phyloP scores from a whole-genome alignment of 2,329 filamentous ascomycete genomes.

The Chrysosphaeria jannelii region DNA sequence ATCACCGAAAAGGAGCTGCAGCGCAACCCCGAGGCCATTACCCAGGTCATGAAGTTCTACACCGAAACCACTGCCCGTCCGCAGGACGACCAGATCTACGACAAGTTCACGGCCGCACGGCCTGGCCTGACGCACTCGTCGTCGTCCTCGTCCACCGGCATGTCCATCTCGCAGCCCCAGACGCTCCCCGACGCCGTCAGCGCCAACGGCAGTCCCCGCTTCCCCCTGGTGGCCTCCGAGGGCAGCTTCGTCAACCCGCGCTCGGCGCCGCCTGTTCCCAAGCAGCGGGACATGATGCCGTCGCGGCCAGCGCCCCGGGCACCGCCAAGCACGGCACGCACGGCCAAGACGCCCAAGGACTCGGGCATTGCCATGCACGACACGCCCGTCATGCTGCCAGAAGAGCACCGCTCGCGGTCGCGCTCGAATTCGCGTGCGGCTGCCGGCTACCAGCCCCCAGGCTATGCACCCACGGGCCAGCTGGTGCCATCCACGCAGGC shows the following conservation, averaged over 20 bases:
- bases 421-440: conserved; percentile 36
- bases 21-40: conserved; percentile 82
- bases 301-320: conserved; percentile 66
- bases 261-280: conserved; percentile 40
- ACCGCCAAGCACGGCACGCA: conserved; percentile 32
- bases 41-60: conserved; percentile 89
- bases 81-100: conserved; percentile 65
- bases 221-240: conserved; percentile 58
- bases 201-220: conserved; percentile 58
- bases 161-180: conserved; percentile 5
- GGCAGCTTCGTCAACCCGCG: conserved; percentile 94
- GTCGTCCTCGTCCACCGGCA: conserved; percentile 14
- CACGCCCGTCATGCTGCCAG: conserved; percentile 29
- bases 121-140: conserved; percentile 15
- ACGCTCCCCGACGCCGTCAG: conserved; percentile 27
- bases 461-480: too few species aligned
- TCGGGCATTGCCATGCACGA: conserved; percentile 31
- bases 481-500: too few species aligned
- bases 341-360: conserved; percentile 17
- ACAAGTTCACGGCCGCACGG: conserved; percentile 82
- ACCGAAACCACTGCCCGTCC: conserved; percentile 67
- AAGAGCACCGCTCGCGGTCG: conserved; percentile 36
- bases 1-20: conserved; percentile 90
- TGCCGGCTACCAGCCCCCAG: conserved; percentile 20
- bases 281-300: conserved; percentile 37